Conservation (phyloP, 306 rosid genomes). For the Amphicarpaea edgeworthii region DNA sequence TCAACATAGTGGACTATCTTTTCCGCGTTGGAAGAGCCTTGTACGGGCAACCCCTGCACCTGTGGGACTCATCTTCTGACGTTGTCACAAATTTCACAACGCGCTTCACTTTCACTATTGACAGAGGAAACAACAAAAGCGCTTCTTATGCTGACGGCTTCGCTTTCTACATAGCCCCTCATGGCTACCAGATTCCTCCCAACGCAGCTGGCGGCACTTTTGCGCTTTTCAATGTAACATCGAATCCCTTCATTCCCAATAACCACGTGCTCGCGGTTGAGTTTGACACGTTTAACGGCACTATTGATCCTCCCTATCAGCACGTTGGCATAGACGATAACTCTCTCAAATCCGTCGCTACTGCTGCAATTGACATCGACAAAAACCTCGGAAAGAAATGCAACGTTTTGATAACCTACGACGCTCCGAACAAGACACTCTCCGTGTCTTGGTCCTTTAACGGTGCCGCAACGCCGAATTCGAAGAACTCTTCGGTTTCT, state of each 20-base stretch:
- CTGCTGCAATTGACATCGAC: slow-evolving; percentile 33
- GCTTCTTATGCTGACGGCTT: slow-evolving; percentile 39
- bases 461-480: too few species aligned
- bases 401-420: too few species aligned
- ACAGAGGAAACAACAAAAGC: neutral
- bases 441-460: too few species aligned
- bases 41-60: slow-evolving; percentile 30
- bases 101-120: slow-evolving; percentile 36
- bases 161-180: slow-evolving; percentile 40
- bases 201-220: slow-evolving; percentile 47
- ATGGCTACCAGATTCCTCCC: slow-evolving; percentile 42
- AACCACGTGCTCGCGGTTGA: slow-evolving; percentile 44
- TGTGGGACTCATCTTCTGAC: slow-evolving; percentile 17
- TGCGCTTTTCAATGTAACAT: slow-evolving; percentile 39
- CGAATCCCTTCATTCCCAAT: neutral
- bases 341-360: slow-evolving; percentile 15
- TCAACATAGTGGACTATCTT: slow-evolving; percentile 29
- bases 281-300: slow-evolving; percentile 36
- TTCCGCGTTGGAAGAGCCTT: slow-evolving; percentile 48
- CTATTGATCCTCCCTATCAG: slow-evolving; percentile 36
- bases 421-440: too few species aligned
- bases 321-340: slow-evolving; percentile 52
- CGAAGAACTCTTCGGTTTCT: too few species aligned
- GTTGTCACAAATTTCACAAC: slow-evolving; percentile 42
- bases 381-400: neutral